Evolutionary conservation across 2,329 filamentous ascomycete genomes (phyloP), one percentile per base, ranked within the genome.

Genomic region (Penicillium sp.): DNA sequence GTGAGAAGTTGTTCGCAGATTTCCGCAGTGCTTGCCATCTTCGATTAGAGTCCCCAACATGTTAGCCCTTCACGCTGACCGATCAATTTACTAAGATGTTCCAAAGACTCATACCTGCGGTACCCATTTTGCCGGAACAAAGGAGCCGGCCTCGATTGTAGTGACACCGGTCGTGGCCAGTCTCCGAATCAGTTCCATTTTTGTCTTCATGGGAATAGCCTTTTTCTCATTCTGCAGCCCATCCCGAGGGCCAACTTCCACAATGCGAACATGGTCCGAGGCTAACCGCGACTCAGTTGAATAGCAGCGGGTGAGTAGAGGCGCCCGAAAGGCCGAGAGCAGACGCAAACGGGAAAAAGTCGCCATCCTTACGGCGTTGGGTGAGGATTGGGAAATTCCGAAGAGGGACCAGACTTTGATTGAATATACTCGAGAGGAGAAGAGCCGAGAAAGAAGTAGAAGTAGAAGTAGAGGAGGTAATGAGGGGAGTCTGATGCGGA

Each of bases 11-110:
- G 77, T 55, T 85, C 77, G 35, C 87, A 81, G 22, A 88, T 86
- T 58, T 86, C 80, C 46, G 84, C 80, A 9, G 86, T 87, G 59
- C 85, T 87, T 14, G 84, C 86, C 86, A 89, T 89, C 85, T 87
- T 59, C 24, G 35, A 2, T 22, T 6, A 36, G 11, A 24, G 6
- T 1, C 35, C n/a, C 3, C 9, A n/a, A 24, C 14, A 24, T 36
- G 33, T 58, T 27, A 56, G 51, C 46, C 13, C 44, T 49, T 13
- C 9, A 11, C 3, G 22, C 19, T 22, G 33, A 18, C 46, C 6
- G 31, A 6, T 54, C 7, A 24, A 27, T 47, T 14, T 22, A 46
- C 46, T n/a, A 51, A 19, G 47, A 18, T 35, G 19, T 39, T 63
- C 46, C 56, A 55, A 54, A 41, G 19, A 37, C 55, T 53, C 72